Evolutionary conservation across 2,329 filamentous ascomycete genomes (phyloP), one percentile per base, ranked within the genome.

Genomic region (Aspergillus sp.): DNA sequence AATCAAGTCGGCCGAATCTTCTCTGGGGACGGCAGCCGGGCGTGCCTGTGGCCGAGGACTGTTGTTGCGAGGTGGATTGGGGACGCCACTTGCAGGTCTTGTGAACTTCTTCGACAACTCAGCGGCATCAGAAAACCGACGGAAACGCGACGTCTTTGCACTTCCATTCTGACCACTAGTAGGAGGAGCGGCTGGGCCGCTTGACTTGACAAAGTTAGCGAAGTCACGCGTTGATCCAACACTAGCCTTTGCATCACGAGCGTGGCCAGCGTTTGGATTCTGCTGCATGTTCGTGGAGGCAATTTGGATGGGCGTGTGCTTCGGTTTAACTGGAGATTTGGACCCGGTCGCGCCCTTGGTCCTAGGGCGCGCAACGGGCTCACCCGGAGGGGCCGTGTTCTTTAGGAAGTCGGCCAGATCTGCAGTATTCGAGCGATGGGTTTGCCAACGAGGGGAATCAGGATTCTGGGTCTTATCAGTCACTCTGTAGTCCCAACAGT

Each of bases 201-300:
- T 47, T 1, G 88, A 89, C 54, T 90, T 87, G 64, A 96, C 87
- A 63, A 96, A 97, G 54, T 95, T 88, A 19, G 91, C 89, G 73
- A 97, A 90, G 63, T 96, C 92, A 43, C 85, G 80, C 7, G 88
- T 83, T 0, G 90, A 90, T 56, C 92, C 88, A 4, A 80, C 78
- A 9, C 84, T 80, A 7, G 88, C 78, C 56, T 88, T 82, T 1
- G 91, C 86, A 59, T 96, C 91, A 57, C 91, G 83, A 20, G 91
- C 84, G 61, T 76, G 71, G 21, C 66, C 65, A 17, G 60, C 49
- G 17, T 55, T 59, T 34, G 62, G 52, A 59, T 63, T 68, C 23
- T 65, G 58, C 36, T 58, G 53, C 14, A 45, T 36, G 42, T 32
- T 47, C 51, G 21, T 54, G 42, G 23, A 52, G 50, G 53, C 36